Evolutionary conservation across 208 protist genomes (phyloP).

Genomic region (Trypanosoma lewisi): DNA sequence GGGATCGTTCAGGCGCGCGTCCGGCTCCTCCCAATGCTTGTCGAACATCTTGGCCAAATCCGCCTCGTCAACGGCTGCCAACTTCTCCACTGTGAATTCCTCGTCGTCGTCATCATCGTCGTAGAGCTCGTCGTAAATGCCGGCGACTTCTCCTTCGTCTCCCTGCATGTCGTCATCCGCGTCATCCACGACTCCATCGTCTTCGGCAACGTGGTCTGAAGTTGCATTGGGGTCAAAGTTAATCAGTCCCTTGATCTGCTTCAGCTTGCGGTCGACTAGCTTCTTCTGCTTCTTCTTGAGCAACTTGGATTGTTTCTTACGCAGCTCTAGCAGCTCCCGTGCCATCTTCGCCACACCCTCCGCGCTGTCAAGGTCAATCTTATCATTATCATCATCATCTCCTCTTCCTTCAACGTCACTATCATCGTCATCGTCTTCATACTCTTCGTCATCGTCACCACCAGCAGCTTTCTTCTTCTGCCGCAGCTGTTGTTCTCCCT

Average conservation of each 20-base stretch:
- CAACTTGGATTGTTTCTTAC: conserved; percentile 81
- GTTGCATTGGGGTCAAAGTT: conserved; percentile 88
- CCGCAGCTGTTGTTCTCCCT: conserved; percentile 20
- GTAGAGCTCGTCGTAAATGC: too few relatives aligned
- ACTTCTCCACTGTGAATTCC: conserved; percentile 80
- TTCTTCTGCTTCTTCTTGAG: conserved; percentile 93
- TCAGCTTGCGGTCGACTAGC: conserved; percentile 89
- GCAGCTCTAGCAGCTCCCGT: conserved; percentile 78
- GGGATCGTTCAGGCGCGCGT: conserved; percentile 61
- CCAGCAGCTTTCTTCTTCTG: conserved; percentile 19
- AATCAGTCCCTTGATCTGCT: conserved; percentile 90
- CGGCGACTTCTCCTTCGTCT: conserved; percentile 17
- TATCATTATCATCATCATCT: conserved; percentile 34
- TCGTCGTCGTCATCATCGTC: conserved; percentile 36
- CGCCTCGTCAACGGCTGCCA: conserved; percentile 56
- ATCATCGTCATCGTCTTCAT: conserved; percentile 8
- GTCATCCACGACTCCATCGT: conserved; percentile 58
- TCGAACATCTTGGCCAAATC: conserved; percentile 65
- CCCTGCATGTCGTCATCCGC: conserved; percentile 16
- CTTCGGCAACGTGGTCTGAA: conserved; percentile 70
- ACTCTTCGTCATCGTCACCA: conserved; percentile 1
- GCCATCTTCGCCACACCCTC: conserved; percentile 84
- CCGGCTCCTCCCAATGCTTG: conserved; percentile 34
- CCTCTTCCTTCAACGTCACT: conserved; percentile 12
- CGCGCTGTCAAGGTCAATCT: conserved; percentile 77